phyloP scores from a whole-genome alignment of 441 rosid species.

The Gossypium lobatum region DNA sequence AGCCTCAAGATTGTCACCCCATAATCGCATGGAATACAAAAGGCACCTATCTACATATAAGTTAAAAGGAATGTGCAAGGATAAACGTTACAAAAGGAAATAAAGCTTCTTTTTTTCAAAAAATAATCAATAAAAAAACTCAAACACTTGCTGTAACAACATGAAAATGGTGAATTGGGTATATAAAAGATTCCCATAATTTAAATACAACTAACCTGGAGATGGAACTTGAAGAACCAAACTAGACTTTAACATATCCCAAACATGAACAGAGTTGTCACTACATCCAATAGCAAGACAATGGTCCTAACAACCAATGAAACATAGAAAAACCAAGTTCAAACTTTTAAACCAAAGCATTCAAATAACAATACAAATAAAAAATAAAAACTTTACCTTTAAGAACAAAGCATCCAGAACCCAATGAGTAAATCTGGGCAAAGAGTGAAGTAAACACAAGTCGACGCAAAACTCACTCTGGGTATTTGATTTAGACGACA shows the following conservation, averaged over 20 bases:
- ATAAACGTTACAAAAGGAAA: background rate
- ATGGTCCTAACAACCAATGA: constrained; percentile 29
- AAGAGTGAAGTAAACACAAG: constrained; percentile 41
- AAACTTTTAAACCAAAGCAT: background rate
- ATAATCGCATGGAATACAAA: constrained; percentile 78
- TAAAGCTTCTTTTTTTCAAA: background rate
- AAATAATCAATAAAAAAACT: background rate
- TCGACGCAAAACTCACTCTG: constrained; percentile 22
- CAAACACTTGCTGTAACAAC: background rate
- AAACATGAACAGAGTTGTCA: constrained; percentile 65
- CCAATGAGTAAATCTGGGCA: constrained; percentile 84
- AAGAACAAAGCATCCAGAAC: constrained; percentile 72
- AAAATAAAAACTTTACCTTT: constrained; percentile 36
- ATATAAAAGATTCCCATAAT: background rate
- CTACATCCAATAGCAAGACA: constrained; percentile 80
- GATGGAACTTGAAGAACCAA: constrained; percentile 59
- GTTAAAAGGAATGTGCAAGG: constrained; percentile 4
- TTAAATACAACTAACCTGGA: constrained; percentile 46
- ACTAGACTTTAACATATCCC: constrained; percentile 53
- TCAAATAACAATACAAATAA: background rate
- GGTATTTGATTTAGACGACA: constrained; percentile 10
- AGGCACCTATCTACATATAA: constrained; percentile 67
- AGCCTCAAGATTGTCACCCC: constrained; percentile 63
- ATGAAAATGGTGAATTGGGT: background rate
- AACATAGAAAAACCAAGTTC: background rate